A percentile compares a stretch with the other conserved stretches of the same genome.
These are phyloP conservation scores for Sarocladium kiliense DNA, from an alignment of 2,329 filamentous ascomycete species.

Conservation along the genomic window DNA sequence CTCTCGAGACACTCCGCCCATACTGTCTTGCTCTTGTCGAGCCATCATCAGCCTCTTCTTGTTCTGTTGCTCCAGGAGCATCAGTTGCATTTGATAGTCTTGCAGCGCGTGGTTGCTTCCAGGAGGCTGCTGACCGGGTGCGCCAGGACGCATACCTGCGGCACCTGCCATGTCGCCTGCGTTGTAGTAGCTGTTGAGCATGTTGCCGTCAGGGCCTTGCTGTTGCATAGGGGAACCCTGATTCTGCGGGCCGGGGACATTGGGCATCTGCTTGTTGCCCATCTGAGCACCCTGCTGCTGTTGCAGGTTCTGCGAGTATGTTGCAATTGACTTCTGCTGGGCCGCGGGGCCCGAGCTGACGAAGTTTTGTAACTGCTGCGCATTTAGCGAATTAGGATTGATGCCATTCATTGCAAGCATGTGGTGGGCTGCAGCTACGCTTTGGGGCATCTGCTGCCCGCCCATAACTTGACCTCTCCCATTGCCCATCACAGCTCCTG, in stretches of 20 bases:
- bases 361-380: constrained; percentile 68
- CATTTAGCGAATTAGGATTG: constrained; percentile 66
- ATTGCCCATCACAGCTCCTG: constrained; percentile 63
- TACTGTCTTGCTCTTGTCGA: constrained; percentile 66
- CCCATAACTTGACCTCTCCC: constrained; percentile 67
- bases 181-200: constrained; percentile 58
- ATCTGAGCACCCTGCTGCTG: constrained; percentile 78
- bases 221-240: constrained; percentile 76
- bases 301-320: constrained; percentile 80
- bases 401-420: constrained; percentile 66
- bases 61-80: constrained; percentile 76
- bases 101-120: constrained; percentile 72
- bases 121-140: constrained; percentile 41
- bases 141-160: constrained; percentile 53
- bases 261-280: constrained; percentile 75
- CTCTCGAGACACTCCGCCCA: constrained; percentile 42
- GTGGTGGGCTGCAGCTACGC: constrained; percentile 49
- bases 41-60: constrained; percentile 76
- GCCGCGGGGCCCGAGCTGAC: constrained; percentile 50
- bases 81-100: constrained; percentile 77
- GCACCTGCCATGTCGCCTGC: constrained; percentile 50
- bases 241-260: constrained; percentile 62
- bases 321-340: constrained; percentile 79
- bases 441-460: constrained; percentile 60
- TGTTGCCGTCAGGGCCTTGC: constrained; percentile 56